Evolutionary conservation across 2,329 filamentous ascomycete genomes (phyloP).

Genomic region (Colletotrichum truncatum): DNA sequence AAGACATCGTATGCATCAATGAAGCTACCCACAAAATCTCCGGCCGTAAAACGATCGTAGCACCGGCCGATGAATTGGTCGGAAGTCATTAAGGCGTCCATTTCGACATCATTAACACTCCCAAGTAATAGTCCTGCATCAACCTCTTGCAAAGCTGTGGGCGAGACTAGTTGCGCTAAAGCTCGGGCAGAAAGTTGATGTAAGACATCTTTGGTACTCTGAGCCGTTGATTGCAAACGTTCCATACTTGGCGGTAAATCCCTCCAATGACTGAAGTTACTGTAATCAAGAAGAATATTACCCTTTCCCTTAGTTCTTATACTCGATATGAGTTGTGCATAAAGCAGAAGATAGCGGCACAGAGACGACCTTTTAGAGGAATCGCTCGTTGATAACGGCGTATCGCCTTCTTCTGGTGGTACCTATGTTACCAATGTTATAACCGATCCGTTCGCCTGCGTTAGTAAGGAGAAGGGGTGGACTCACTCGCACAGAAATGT

Average conservation of each 20-base stretch:
- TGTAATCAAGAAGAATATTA: slow-evolving; percentile 4
- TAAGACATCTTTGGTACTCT: not conserved
- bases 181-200: slow-evolving; percentile 8
- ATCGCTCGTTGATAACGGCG: not conserved
- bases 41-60: not conserved
- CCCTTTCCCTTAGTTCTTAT: not conserved
- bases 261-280: slow-evolving; percentile 19
- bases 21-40: not conserved
- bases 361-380: not conserved
- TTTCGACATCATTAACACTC: slow-evolving; percentile 9
- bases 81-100: not conserved
- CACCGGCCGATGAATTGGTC: not conserved
- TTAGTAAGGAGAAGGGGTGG: not conserved
- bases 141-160: not conserved
- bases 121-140: not conserved
- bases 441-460: not conserved
- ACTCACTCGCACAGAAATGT: slow-evolving; percentile 21
- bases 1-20: slow-evolving; percentile 24
- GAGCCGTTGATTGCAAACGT: not conserved
- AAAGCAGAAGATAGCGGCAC: slow-evolving; percentile 2
- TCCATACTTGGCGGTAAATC: slow-evolving; percentile 9
- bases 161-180: not conserved
- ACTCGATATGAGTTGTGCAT: slow-evolving; percentile 14
- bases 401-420: not conserved
- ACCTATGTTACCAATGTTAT: not conserved